phyloP scores from a whole-genome alignment of 2,329 filamentous ascomycete species.

The Cladophialophora bantiana region DNA sequence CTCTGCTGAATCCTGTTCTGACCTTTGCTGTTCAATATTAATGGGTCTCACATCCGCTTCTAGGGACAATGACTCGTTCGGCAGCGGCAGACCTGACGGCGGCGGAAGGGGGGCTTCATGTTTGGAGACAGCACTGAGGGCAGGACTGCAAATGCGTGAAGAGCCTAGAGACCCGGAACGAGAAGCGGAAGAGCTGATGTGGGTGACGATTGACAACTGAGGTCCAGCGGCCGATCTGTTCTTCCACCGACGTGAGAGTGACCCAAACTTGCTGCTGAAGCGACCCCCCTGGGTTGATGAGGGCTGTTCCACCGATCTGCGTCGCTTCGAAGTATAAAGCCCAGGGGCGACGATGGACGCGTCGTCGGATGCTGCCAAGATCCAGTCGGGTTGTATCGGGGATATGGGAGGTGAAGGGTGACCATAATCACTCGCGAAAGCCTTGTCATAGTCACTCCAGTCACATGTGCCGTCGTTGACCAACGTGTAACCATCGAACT shows the following conservation, averaged over 20 bases:
- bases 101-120: conserved; percentile 64
- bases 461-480: conserved; percentile 37
- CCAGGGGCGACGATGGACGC: conserved; percentile 23
- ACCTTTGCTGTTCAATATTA: conserved; percentile 62
- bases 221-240: conserved; percentile 56
- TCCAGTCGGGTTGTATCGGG: conserved; percentile 35
- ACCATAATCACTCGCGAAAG: conserved; percentile 26
- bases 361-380: conserved; percentile 31
- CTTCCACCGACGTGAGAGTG: conserved; percentile 62
- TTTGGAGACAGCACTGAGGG: conserved; percentile 47
- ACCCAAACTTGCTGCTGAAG: conserved; percentile 67
- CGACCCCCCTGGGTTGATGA: conserved; percentile 69
- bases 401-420: conserved; percentile 28
- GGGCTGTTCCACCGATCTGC: conserved; percentile 65
- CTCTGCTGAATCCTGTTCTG: conserved; percentile 59
- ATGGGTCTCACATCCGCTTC: conserved; percentile 59
- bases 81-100: conserved; percentile 69
- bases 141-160: conserved; percentile 49
- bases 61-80: conserved; percentile 56
- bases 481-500: conserved; percentile 36
- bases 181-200: conserved; percentile 60
- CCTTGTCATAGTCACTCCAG: conserved; percentile 47
- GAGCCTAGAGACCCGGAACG: conserved; percentile 52
- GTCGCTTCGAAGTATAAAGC: conserved; percentile 61
- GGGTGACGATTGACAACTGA: conserved; percentile 67